phyloP scores from a whole-genome alignment of 257 asterid genomes.

The Linderniella brevidens region DNA sequence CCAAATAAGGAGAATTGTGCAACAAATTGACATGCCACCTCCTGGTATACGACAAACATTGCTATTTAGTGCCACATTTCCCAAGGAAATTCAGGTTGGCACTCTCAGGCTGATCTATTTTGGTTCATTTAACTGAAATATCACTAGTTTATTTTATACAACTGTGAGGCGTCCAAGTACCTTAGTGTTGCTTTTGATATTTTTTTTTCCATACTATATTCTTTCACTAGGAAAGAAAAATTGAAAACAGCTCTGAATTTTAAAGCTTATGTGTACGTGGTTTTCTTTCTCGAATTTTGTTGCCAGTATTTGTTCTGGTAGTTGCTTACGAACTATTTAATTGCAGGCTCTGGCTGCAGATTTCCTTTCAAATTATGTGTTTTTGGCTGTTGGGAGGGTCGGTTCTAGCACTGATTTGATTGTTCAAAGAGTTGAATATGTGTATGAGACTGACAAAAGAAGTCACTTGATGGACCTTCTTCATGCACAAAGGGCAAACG shows the following conservation, averaged over 20 bases:
- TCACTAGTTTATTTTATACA: no score
- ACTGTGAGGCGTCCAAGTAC: no score
- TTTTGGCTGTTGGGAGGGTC: slow-evolving; percentile 96
- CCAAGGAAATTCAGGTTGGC: slow-evolving; percentile 88
- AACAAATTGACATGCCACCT: slow-evolving; percentile 97
- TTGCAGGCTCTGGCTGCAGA: slow-evolving; percentile 85
- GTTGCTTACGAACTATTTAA: background rate
- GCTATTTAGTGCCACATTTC: slow-evolving; percentile 95
- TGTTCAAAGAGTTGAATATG: slow-evolving; percentile 90
- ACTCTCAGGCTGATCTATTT: no score
- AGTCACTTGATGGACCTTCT: slow-evolving; percentile 98
- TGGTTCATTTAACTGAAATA: no score
- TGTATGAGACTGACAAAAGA: slow-evolving; percentile 85
- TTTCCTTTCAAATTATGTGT: slow-evolving; percentile 57
- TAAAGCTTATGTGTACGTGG: no score
- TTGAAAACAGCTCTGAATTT: no score
- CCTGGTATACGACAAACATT: slow-evolving; percentile 81
- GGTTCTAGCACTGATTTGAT: slow-evolving; percentile 97
- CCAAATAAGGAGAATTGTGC: slow-evolving; percentile 91
- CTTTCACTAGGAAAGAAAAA: no score
- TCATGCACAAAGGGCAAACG: slow-evolving; percentile 75
- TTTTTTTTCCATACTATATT: no score
- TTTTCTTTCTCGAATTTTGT: no score
- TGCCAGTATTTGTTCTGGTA: no score
- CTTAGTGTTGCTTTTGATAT: no score